These are phyloP conservation scores for Smittium culicis DNA, from an alignment of 371 early-diverging fungal species.

Conservation along the genomic window DNA sequence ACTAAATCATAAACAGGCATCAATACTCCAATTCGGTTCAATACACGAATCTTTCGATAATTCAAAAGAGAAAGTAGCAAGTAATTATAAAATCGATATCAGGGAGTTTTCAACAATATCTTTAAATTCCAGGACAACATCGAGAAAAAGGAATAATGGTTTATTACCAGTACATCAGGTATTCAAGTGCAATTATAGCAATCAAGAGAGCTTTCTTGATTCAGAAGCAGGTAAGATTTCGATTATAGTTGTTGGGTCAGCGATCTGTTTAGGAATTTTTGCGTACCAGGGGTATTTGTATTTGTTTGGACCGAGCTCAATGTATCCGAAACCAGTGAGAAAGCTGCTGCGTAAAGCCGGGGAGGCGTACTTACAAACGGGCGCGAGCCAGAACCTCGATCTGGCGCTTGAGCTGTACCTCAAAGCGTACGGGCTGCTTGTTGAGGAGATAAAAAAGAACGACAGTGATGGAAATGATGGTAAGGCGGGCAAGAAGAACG, in stretches of 20 bases:
- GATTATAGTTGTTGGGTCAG: conserved; percentile 6
- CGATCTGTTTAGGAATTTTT: conserved; percentile 7
- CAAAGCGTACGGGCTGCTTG: conserved; percentile 19
- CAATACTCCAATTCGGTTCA: too few relatives aligned
- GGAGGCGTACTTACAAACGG: conserved; percentile 21
- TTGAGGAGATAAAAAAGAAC: conserved; percentile 12
- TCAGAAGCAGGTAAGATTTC: conserved; percentile 7
- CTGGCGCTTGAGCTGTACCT: conserved; percentile 23
- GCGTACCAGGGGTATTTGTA: conserved; percentile 12
- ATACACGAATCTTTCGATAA: too few relatives aligned
- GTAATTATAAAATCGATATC: too few relatives aligned
- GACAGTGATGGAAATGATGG: not conserved
- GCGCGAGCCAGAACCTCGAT: conserved; percentile 25
- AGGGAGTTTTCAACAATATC: too few relatives aligned
- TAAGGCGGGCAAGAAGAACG: not conserved
- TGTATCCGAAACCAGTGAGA: conserved; percentile 23
- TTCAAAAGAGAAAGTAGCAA: too few relatives aligned
- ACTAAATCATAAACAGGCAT: too few relatives aligned
- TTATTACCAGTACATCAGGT: too few relatives aligned
- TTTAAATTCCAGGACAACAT: too few relatives aligned
- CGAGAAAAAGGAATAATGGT: too few relatives aligned
- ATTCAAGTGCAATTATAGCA: conserved; percentile 1
- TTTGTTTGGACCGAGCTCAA: conserved; percentile 21
- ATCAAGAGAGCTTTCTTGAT: not conserved
- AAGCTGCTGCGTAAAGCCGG: conserved; percentile 27